These are phyloP conservation scores for Skeletonema grethae DNA, from an alignment of 108 stramenopile species.

Conservation along the genomic window DNA sequence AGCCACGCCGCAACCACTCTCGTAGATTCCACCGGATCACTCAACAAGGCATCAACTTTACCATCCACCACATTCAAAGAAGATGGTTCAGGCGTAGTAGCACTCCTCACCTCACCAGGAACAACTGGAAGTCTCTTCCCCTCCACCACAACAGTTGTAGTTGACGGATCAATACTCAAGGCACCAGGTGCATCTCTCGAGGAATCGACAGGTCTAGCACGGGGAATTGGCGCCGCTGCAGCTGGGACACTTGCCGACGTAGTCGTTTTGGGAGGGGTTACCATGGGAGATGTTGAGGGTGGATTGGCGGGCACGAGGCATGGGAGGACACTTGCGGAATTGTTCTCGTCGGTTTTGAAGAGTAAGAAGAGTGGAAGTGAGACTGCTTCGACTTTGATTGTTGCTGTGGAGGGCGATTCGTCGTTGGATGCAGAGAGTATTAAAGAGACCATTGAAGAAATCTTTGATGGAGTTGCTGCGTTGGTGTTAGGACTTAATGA, in stretches of 20 bases:
- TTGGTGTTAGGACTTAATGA: constrained; percentile 35
- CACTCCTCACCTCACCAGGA: constrained; percentile 68
- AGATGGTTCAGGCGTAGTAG: constrained; percentile 50
- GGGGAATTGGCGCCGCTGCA: constrained; percentile 59
- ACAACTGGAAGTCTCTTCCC: constrained; percentile 44
- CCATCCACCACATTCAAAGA: constrained; percentile 26
- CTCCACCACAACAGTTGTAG: not conserved
- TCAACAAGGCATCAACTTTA: constrained; percentile 47
- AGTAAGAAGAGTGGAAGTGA: constrained; percentile 13
- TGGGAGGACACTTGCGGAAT: constrained; percentile 71
- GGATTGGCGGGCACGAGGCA: constrained; percentile 75
- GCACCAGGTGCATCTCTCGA: constrained; percentile 70
- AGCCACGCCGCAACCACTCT: constrained; percentile 32
- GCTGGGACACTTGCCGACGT: constrained; percentile 58
- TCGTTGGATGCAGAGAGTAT: constrained; percentile 42
- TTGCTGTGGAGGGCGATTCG: constrained; percentile 45
- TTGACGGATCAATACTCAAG: constrained; percentile 22
- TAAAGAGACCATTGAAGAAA: constrained; percentile 44
- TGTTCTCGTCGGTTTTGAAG: constrained; percentile 58
- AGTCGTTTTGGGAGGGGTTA: constrained; percentile 73
- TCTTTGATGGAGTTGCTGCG: constrained; percentile 69
- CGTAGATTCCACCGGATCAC: constrained; percentile 60
- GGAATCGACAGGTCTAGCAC: constrained; percentile 31
- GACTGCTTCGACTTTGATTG: constrained; percentile 44
- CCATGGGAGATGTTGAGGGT: constrained; percentile 69